Conservation (phyloP, 768 basidiomycete genomes). For the Lactifluus subvellereus region DNA sequence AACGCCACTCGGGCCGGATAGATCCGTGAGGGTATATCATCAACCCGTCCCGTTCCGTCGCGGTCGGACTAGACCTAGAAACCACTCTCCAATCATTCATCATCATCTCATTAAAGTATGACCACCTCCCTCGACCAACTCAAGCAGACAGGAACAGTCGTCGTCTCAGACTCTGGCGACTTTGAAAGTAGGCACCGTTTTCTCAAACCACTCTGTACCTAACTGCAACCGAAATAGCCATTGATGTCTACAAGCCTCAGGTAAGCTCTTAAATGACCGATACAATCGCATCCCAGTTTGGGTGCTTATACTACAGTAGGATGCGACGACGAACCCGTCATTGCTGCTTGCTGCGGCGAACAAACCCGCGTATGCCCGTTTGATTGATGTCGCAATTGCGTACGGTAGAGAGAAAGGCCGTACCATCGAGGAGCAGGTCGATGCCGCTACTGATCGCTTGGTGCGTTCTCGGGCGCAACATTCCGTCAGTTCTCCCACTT, state of each 20-base stretch:
- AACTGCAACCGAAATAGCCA: constrained; percentile 45
- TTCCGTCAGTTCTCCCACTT: constrained; percentile 4
- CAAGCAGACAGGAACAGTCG: constrained; percentile 89
- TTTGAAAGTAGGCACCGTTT: constrained; percentile 58
- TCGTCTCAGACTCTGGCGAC: constrained; percentile 97
- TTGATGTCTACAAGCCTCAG: constrained; percentile 95
- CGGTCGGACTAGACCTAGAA: not conserved
- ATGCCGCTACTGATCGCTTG: constrained; percentile 82
- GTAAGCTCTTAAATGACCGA: constrained; percentile 32
- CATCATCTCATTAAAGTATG: constrained; percentile 38
- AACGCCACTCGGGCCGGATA: not conserved
- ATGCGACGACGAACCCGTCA: constrained; percentile 98
- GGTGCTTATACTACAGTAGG: constrained; percentile 39
- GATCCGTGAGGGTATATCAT: constrained; percentile 17
- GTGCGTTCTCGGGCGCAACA: constrained; percentile 40
- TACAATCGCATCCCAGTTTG: not conserved
- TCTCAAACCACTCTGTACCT: constrained; percentile 11
- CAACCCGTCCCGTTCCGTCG: not conserved
- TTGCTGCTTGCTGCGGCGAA: constrained; percentile 89
- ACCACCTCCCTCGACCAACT: constrained; percentile 76
- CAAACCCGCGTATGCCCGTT: constrained; percentile 76
- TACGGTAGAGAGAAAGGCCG: constrained; percentile 80
- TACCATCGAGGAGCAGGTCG: constrained; percentile 64
- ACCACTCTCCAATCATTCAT: constrained; percentile 5
- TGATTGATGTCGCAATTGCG: constrained; percentile 71